Percentiles rank a stretch among this genome's conserved stretches.
Evolutionary conservation across 2,329 filamentous ascomycete genomes (phyloP).

Genomic region (Neocatenulostroma microsporum): DNA sequence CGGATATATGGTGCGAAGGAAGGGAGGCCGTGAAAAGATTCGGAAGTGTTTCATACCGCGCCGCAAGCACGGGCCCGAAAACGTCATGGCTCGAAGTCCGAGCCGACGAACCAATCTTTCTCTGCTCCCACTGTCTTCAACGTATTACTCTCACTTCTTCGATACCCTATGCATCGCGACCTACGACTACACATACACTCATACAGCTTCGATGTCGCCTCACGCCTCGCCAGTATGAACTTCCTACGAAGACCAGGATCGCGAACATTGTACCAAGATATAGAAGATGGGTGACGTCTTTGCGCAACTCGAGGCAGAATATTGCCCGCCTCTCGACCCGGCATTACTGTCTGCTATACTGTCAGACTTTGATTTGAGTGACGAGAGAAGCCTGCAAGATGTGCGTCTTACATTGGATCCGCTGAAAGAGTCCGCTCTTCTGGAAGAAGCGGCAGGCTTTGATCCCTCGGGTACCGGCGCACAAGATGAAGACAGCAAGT

Average conservation of each 20-base stretch:
- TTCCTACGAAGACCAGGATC: conserved; percentile 8
- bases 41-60: no score
- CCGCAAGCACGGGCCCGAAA: no score
- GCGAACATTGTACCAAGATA: conserved; percentile 9
- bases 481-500: conserved; percentile 17
- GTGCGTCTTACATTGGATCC: conserved; percentile 55
- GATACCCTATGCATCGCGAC: no score
- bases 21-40: no score
- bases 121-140: no score
- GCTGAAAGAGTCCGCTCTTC: conserved; percentile 55
- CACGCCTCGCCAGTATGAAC: conserved; percentile 7
- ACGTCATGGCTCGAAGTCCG: no score
- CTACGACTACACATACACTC: neutral
- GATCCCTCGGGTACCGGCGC: conserved; percentile 66
- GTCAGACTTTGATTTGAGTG: conserved; percentile 60
- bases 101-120: no score
- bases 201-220: conserved; percentile 1
- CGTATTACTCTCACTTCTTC: no score
- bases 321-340: conserved; percentile 67
- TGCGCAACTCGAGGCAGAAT: conserved; percentile 52
- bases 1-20: no score
- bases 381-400: conserved; percentile 44
- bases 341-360: conserved; percentile 68
- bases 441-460: conserved; percentile 67
- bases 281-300: conserved; percentile 22